Base-by-base conservation (phyloP, 169 alveolate genomes). In the Theileria parva region DNA sequence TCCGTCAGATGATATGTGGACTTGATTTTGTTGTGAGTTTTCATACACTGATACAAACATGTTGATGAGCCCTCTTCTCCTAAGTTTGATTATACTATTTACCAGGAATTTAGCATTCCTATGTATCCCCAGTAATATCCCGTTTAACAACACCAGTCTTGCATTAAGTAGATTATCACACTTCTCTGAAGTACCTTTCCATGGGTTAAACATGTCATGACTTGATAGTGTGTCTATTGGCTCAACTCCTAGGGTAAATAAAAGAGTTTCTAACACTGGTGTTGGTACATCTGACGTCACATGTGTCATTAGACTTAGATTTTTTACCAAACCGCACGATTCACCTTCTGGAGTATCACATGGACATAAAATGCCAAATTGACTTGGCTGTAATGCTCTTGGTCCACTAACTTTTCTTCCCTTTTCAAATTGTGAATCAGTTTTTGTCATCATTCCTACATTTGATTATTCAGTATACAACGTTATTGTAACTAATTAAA, bases 311-410 rank as follows among this genome's bases (percentile, higher is more conserved):
- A 98, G 80, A 2, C 99, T 97, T 73, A 98, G 93, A 86, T 96
- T 97, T 86, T 99, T 99, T 15, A 98, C 99, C 19, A 98, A 87
- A 12, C 99, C 99, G 80, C 99, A 97, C 34, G 98, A 94, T 81
- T 97, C 99, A 0, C 99, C 99, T 77, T 99, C 99, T 2, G 99
- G 99, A 3, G 99, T 99, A 86, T 99, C 99, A 80, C 99, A 95
- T 1, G 99, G 99, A 75, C 99, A 98, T 15, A 99, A 80, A 92
- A 98, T 95, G 8, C 99, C 99, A 98, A 99, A 98, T 85, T 98
- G 99, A 21, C 99, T 95, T 9, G 99, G 99, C 83, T 98, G 99
- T 25, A 99, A 89, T 55, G 99, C 97, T 44, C 99, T 93, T 12
- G 99, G 99, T 0, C 99, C 99, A 65, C 98, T 91, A 13, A 97